Conservation (phyloP, 106 monocot genomes). For the Apostasia shenzhenica region DNA sequence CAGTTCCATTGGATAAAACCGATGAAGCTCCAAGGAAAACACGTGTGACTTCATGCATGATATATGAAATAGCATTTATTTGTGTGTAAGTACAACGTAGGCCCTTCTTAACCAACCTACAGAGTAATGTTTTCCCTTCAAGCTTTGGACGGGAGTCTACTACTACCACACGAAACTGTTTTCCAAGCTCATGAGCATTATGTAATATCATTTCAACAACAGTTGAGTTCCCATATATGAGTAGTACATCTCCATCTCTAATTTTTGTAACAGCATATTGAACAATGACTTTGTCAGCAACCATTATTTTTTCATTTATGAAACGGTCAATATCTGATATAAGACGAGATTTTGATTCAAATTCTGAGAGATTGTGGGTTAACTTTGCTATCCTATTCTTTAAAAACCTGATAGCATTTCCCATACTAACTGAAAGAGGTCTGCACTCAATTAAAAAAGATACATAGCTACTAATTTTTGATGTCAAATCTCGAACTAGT, state of each 20-base stretch:
- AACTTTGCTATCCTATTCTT: conserved; percentile 77
- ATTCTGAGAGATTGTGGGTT: conserved; percentile 56
- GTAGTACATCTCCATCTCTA: conserved; percentile 85
- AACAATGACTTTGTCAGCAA: conserved; percentile 87
- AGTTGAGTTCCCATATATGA: conserved; percentile 78
- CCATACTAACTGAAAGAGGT: conserved; percentile 95
- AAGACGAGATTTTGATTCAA: conserved; percentile 68
- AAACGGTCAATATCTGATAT: conserved; percentile 83
- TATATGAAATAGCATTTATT: conserved; percentile 89
- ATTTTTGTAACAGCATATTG: conserved; percentile 85
- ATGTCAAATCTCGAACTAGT: conserved; percentile 67
- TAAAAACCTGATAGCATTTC: conserved; percentile 91
- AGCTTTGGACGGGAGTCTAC: conserved; percentile 95
- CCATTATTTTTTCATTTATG: conserved; percentile 86
- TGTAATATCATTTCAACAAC: conserved; percentile 86
- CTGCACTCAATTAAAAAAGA: conserved; percentile 93
- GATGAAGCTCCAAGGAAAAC: conserved; percentile 91
- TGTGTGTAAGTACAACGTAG: conserved; percentile 88
- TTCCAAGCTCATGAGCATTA: conserved; percentile 66
- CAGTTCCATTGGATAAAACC: conserved; percentile 90
- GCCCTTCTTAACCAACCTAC: conserved; percentile 68
- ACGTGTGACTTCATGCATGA: conserved; percentile 94
- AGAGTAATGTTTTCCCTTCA: conserved; percentile 72
- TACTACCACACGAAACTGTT: conserved; percentile 73
- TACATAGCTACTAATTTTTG: conserved; percentile 79